These are phyloP conservation scores for Pseudogymnoascus sp. DNA, from an alignment of 2,329 filamentous ascomycete species.

Conservation along the genomic window DNA sequence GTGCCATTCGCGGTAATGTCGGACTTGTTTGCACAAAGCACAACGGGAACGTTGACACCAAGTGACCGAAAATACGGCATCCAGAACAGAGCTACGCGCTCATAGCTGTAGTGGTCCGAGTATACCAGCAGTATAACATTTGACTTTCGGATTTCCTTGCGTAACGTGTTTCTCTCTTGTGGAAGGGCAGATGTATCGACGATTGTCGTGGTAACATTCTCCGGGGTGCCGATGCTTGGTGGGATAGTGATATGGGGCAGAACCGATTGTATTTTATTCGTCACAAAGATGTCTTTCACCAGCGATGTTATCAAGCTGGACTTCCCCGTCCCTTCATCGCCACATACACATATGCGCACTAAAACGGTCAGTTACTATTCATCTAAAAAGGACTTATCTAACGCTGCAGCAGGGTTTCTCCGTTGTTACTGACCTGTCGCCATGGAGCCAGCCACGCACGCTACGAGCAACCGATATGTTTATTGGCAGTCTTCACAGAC, in stretches of 20 bases:
- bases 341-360: constrained; percentile 92
- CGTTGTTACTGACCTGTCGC: constrained; percentile 10
- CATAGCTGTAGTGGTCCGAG: constrained; percentile 98
- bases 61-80: constrained; percentile 95
- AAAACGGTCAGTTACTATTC: not conserved
- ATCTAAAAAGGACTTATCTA: not conserved
- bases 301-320: constrained; percentile 89
- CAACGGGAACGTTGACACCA: constrained; percentile 96
- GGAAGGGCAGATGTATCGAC: constrained; percentile 95
- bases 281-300: constrained; percentile 94
- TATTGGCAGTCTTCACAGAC: not conserved
- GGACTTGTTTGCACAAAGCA: constrained; percentile 96
- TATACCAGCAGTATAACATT: constrained; percentile 97
- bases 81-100: constrained; percentile 94
- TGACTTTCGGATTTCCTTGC: constrained; percentile 90
- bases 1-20: constrained; percentile 68
- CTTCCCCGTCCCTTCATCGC: constrained; percentile 92
- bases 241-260: constrained; percentile 93
- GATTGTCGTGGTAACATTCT: constrained; percentile 95
- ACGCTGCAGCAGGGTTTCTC: not conserved
- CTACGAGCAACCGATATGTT: constrained; percentile 1
- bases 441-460: constrained; percentile 6
- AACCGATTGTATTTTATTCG: constrained; percentile 88
- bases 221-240: constrained; percentile 82
- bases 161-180: constrained; percentile 80